Evolutionary conservation across 2,329 filamentous ascomycete genomes (phyloP), one percentile per base, ranked within the genome.

Genomic region (Samsoniella hepiali): DNA sequence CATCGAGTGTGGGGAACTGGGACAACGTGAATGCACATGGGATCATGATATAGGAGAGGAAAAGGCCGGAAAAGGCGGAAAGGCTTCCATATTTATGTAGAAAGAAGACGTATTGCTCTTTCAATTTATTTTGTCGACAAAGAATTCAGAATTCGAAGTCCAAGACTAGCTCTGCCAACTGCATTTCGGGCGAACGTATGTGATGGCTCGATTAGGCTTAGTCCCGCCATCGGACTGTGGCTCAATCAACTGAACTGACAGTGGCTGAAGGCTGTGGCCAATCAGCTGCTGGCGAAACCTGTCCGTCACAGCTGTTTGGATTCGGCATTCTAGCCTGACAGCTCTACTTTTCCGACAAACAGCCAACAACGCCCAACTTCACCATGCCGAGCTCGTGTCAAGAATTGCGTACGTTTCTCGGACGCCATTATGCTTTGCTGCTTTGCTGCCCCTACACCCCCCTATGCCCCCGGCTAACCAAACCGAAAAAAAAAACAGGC

Each of bases 311-410:
- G 44, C 13, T 40, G 27, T 42, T 51, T 34, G 45, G 15, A 60
- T 27, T 42, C 36, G 8, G 11, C 36, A 29, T 44, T 2, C 36
- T 50, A n/a, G 11, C 15, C 22, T 27, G 13, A 44, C 50, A 47
- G 40, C 13, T 62, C 15, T 53, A 34, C 34, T 45, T 47, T 36
- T 32, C 11, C 4, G 31, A 22, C 49, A 34, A 44, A 15, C 61
- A 65, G 54, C 67, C 58, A 27, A 11, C 29, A 32, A 3, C 42
- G 34, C 63, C 31, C 64, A 65, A 65, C 63, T 50, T 62, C 75
- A 81, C 76, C 62, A 97, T 98, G 95, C 93, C 94, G 64, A 93
- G 91, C 77, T 97, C 94, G 67, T 99, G 95, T 81, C 91, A 93
- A 86, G 94, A 98, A 78, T 91, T 99, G 75, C 88, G 94, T 98